Evolutionary conservation across 129 eudicot genomes (phyloP), one percentile per base, ranked within the genome.

Genomic region (Scalesia atractyloides): DNA sequence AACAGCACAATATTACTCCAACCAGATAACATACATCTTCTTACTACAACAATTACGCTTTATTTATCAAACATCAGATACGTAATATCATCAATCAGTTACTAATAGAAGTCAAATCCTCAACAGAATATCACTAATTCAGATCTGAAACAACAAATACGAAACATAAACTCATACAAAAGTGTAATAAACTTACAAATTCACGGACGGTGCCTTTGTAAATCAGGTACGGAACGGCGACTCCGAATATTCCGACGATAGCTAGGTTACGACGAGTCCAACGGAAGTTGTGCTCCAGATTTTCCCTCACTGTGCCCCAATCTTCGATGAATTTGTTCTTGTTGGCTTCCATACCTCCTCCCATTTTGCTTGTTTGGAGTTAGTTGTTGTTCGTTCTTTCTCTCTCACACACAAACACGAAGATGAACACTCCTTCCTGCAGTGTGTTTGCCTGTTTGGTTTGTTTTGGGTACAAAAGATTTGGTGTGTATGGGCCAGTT

Each of bases 251-350:
- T 10, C 99, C 99, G 7, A 94, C 85, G 53, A 94, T 77, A 33
- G 97, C 97, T 11, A 94, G 73, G 75, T 94, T 94, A 44, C 99
- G 96, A 62, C 99, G 99, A 62, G 96, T 86, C 99, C 99, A 94
- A 16, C 99, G 76, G 87, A 94, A 94, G 33, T 94, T 90, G 59
- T 80, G 83, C 81, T 94, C 99, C 19, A 94, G 78, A 78, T 88
- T 94, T 84, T 94, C 99, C 63, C 99, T 85, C 0, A 86, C 96
- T 1, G 93, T 11, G 3, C 86, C 83, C 99, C 99, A 94, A 2
- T 94, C 97, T 73, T 94, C 99, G 3, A 94, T 82, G 86, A 84
- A 94, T 34, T 76, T 89, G 88, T 94, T 94, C 96, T 90, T 94
- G 80, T 90, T 66, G 2, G 86, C 86, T 66, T 90, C 99, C 99